Evolutionary conservation across 2,329 filamentous ascomycete species (phyloP).

Genomic region (Nemania diffusa): DNA sequence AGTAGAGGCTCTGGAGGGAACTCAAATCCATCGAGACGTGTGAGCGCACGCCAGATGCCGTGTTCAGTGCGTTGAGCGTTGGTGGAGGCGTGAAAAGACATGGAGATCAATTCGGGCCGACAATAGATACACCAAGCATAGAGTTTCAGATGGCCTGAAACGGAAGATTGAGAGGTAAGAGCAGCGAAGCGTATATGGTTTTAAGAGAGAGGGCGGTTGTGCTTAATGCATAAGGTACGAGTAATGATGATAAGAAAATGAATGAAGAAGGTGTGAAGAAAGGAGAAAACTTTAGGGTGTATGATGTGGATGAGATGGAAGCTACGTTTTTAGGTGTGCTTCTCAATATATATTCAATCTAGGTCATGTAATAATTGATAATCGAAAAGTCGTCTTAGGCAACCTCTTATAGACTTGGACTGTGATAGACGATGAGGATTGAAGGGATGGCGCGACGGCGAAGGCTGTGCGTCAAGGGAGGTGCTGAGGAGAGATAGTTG

Average conservation of each 20-base stretch:
- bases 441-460: background rate
- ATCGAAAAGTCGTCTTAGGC: background rate
- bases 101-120: background rate
- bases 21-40: constrained; percentile 20
- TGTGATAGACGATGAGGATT: background rate
- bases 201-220: background rate
- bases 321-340: background rate
- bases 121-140: no score
- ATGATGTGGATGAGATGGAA: background rate
- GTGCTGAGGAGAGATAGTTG: background rate
- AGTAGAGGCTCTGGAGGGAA: constrained; percentile 8
- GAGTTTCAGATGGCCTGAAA: background rate
- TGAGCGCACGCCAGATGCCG: constrained; percentile 16
- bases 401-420: background rate
- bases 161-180: background rate
- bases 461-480: background rate
- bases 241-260: background rate
- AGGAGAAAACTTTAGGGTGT: background rate
- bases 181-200: background rate
- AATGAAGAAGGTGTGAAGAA: background rate
- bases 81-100: constrained; percentile 6
- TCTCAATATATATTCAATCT: background rate
- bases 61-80: background rate
- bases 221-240: no score
- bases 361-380: background rate